Conservation (phyloP, 140 eudicot genomes). For the Oenanthe javanica region DNA sequence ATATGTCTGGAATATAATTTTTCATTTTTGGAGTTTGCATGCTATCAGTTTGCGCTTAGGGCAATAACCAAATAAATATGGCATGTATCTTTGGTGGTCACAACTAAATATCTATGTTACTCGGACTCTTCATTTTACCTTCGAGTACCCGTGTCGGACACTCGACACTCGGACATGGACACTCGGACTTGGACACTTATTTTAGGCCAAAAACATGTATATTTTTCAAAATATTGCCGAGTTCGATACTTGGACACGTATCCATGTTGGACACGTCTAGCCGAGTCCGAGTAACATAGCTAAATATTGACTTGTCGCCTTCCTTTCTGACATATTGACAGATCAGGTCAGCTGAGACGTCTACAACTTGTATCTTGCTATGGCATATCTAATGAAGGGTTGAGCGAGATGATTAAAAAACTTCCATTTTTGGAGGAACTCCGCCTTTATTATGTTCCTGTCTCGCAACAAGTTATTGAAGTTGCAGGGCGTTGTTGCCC, state of each 20-base stretch:
- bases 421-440: constrained; percentile 45
- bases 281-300: too few relatives aligned
- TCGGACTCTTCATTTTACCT: too few relatives aligned
- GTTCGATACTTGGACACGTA: too few relatives aligned
- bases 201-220: too few relatives aligned
- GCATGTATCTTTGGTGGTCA: neutral
- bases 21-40: neutral
- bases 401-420: constrained; percentile 22
- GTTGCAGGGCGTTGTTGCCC: constrained; percentile 37
- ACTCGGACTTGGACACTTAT: too few relatives aligned
- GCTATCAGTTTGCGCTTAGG: neutral
- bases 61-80: neutral
- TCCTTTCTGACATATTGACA: constrained; percentile 6
- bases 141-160: too few relatives aligned
- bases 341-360: constrained; percentile 34
- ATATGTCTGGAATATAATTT: neutral
- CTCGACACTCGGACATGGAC: too few relatives aligned
- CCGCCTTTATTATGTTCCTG: constrained; percentile 24
- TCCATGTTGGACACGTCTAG: too few relatives aligned
- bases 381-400: constrained; percentile 16
- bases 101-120: too few relatives aligned
- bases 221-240: too few relatives aligned
- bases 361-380: constrained; percentile 33
- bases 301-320: neutral
- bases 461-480: constrained; percentile 28